phyloP scores from a whole-genome alignment of 768 basidiomycete species.

The Dendrothele bispora region DNA sequence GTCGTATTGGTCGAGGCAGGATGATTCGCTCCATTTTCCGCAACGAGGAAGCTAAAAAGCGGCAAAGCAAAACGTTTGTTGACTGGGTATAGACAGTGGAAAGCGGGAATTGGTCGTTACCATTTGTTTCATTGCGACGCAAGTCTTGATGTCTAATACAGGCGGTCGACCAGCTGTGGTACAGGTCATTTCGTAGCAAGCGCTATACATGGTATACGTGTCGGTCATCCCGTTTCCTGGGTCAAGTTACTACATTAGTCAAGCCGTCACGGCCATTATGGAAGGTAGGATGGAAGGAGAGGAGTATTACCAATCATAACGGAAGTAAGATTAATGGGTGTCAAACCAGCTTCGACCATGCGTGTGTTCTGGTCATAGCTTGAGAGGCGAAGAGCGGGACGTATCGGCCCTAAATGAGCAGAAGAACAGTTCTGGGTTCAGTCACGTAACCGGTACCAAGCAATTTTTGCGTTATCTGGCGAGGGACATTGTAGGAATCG shows the following conservation, averaged over 20 bases:
- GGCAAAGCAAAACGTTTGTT: no score
- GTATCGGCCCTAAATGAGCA: conserved; percentile 49
- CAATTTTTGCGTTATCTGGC: no score
- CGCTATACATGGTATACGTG: conserved; percentile 34
- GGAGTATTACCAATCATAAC: conserved; percentile 44
- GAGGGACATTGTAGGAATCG: no score
- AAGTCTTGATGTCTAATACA: conserved; percentile 18
- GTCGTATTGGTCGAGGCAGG: conserved; percentile 46
- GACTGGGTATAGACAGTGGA: no score
- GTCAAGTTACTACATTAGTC: neutral
- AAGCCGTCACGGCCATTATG: no score
- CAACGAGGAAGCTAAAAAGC: conserved; percentile 41
- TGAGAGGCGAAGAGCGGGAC: conserved; percentile 49
- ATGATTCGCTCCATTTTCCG: conserved; percentile 32
- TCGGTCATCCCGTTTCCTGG: conserved; percentile 54
- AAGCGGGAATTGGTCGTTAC: no score
- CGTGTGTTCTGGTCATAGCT: conserved; percentile 44
- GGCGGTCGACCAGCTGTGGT: conserved; percentile 40
- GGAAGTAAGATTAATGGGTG: conserved; percentile 49
- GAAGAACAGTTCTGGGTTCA: no score
- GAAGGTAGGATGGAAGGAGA: neutral
- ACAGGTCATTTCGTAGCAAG: conserved; percentile 42
- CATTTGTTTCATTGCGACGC: conserved; percentile 43
- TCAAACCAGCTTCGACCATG: conserved; percentile 41
- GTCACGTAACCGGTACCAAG: no score